Base-by-base conservation (phyloP, 345 rosid genomes). In the Gossypium arboreum region DNA sequence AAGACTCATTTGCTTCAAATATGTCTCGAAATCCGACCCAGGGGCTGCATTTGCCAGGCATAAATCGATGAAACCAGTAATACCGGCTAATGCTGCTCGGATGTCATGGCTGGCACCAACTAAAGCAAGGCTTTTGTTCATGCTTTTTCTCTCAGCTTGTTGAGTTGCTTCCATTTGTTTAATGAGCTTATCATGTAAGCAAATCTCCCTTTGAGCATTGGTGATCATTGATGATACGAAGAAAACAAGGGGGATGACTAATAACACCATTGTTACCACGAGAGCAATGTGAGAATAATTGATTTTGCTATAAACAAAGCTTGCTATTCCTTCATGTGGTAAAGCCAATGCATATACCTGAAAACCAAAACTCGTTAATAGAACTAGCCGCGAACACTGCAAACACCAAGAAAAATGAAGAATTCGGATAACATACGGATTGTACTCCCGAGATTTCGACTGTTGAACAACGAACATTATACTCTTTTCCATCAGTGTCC, bases 81-180 rank as follows among this genome's bases (percentile, higher is more conserved):
- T 86, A 17, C 86, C 89, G 0, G 97, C 93, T 25, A 94, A 76
- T 2, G 87, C 75, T 2, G 90, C 86, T 0, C 96, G 86, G 78
- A 92, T 88, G 59, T 94, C 97, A 18, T 94, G 98, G 79, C 91
- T 91, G 17, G 95, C 97, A 22, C 73, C 84, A 48, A 95, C 89
- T 62, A 91, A 87, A 1, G 90, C 95, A 41, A 77, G 79, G 79
- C 90, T 88, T 15, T 90, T 94, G 74, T 86, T 88, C 91, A 86
- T 88, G 71, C 92, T 89, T 73, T 92, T 92, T 68, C 89, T 74
- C 82, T 90, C 89, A 2, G 97, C 97, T 48, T 89, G 93, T 70
- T 86, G 88, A 48, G 97, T 92, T 45, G 91, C 88, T 78, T 90
- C 97, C 90, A 79, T 89, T 81, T 91, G 97, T 62, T 85, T 90